phyloP scores from a whole-genome alignment of 164 flowering plant genomes.

The Vitis cinerea region DNA sequence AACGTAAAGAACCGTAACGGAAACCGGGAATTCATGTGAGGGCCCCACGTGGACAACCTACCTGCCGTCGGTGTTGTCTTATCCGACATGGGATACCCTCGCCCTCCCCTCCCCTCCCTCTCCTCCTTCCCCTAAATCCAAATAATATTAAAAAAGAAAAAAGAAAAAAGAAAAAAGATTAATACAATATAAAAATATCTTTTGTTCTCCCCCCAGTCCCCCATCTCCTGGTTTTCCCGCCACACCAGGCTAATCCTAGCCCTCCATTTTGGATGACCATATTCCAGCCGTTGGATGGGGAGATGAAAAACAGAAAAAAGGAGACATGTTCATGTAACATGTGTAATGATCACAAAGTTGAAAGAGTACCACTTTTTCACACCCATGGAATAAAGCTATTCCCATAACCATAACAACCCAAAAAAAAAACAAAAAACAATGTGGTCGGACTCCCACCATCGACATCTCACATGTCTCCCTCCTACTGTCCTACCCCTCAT shows the following conservation, averaged over 20 bases:
- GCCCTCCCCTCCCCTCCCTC: neutral
- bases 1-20: conserved; percentile 21
- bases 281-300: conserved; percentile 14
- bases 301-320: conserved; percentile 9
- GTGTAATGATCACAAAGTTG: conserved; percentile 31
- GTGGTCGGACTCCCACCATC: too few relatives aligned
- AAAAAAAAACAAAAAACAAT: too few relatives aligned
- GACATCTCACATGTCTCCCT: too few relatives aligned
- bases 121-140: neutral
- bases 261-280: conserved; percentile 8
- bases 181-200: conserved; percentile 1
- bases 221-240: conserved; percentile 28
- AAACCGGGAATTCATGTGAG: conserved; percentile 20
- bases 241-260: conserved; percentile 8
- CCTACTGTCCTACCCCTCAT: too few relatives aligned
- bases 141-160: neutral
- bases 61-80: conserved; percentile 46
- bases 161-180: neutral
- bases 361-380: conserved; percentile 17
- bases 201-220: neutral
- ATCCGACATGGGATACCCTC: conserved; percentile 24
- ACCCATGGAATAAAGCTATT: conserved; percentile 14
- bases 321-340: conserved; percentile 17
- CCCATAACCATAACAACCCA: too few relatives aligned
- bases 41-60: conserved; percentile 30